A percentile compares a stretch with the other conserved stretches of the same genome.
Conservation (phyloP, 192 early-diverging fungal genomes). For the Rhizophlyctis rosea region DNA sequence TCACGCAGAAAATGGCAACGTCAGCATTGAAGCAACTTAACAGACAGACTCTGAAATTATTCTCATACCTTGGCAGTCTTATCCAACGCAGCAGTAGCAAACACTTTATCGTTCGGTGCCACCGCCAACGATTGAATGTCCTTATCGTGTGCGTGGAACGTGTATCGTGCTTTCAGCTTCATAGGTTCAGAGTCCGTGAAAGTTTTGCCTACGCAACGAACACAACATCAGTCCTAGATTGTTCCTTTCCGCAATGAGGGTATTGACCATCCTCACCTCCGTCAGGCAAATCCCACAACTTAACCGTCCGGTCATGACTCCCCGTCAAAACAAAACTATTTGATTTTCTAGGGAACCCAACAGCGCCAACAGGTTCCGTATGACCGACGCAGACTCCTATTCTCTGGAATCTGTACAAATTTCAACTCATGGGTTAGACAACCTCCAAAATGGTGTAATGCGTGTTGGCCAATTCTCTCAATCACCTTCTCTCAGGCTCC, state of each 20-base stretch:
- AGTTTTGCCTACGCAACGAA: constrained; percentile 6
- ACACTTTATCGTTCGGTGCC: constrained; percentile 85
- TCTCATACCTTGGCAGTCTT: constrained; percentile 78
- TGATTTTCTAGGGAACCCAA: constrained; percentile 69
- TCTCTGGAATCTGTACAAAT: constrained; percentile 57
- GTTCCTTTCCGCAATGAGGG: background rate
- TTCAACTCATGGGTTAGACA: no score
- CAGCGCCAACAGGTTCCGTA: constrained; percentile 88
- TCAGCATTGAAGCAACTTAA: background rate
- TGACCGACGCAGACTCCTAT: constrained; percentile 82
- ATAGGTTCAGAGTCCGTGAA: constrained; percentile 12
- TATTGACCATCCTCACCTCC: constrained; percentile 8
- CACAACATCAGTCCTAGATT: background rate
- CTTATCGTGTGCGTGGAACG: constrained; percentile 92
- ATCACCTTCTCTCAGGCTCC: constrained; percentile 24
- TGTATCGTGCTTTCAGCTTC: constrained; percentile 71
- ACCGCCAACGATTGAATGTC: constrained; percentile 93
- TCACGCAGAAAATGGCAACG: background rate
- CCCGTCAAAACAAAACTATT: constrained; percentile 75
- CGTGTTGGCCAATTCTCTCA: no score
- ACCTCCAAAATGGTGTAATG: no score
- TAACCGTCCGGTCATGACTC: constrained; percentile 92
- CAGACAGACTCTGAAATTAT: background rate
- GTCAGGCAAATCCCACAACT: constrained; percentile 79
- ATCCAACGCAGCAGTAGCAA: constrained; percentile 93